Evolutionary conservation across 2,329 filamentous ascomycete genomes (phyloP), one percentile per base, ranked within the genome.

Genomic region (Ophioceras dolichostomum): DNA sequence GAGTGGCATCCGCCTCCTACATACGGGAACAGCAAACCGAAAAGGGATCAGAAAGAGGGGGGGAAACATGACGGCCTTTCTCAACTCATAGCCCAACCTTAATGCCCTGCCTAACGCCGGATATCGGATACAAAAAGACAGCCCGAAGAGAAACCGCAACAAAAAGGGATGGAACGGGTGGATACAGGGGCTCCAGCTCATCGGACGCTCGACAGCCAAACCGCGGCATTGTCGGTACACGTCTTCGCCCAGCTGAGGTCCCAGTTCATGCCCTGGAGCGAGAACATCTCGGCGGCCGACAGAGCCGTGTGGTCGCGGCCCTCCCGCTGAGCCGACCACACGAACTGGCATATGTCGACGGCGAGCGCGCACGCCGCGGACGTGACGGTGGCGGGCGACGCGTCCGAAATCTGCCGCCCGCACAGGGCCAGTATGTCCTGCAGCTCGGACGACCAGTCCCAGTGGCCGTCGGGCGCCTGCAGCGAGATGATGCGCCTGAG

Each of bases 321-420:
- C 20, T 46, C 44, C 19, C 44, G 22, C 40, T 45, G 44, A 4
- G 45, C 47, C 13, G 27, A 13, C 40, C 45, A 47, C 6, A 49
- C 39, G 18, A 39, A 38, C 13, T 44, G 36, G 32, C 41, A 42
- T 16, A 47, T 21, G 9, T 48, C 43, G 0, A 20, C 30, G 21
- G 48, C 26, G 16, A 43, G 46, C 1, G 43, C 46, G 29, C 45
- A 41, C 0, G 46, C 40, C 8, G 46, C 34, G n/a, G 46, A 39
- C 1, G 45, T 48, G 6, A 34, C 32, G 27, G 39, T 44, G 31
- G 37, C 40, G 1, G 37, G 35, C 8, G 41, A 29, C 4, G 37
- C 16, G 12, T 33, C 29, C 26, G 36, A 37, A 3, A 39, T 8
- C 9, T 37, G 39, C 5, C 39, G 31, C 10, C 42, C 42, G 35